Conservation (phyloP, 129 eudicot species). For the Flaveria ramosissima region DNA sequence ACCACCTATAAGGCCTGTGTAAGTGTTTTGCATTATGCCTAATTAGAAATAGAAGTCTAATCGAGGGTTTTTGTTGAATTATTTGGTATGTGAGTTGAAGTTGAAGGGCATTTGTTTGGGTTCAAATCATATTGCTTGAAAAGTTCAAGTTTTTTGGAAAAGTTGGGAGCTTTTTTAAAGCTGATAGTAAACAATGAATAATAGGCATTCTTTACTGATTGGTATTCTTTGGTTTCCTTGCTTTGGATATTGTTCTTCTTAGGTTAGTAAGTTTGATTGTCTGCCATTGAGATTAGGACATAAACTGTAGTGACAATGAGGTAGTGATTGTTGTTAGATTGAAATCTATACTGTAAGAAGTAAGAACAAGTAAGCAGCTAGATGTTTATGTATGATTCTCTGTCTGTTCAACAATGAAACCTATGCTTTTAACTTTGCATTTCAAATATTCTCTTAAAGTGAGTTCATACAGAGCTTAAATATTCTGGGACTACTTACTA, state of each 20-base stretch:
- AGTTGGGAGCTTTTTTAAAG: not conserved
- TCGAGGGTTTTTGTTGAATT: no score
- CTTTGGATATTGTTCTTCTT: no score
- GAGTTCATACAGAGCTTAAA: not conserved
- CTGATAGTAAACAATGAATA: not conserved
- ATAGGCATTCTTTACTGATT: not conserved
- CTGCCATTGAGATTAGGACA: not conserved
- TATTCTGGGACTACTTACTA: not conserved
- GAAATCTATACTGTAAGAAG: not conserved
- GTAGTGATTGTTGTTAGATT: constrained; percentile 6
- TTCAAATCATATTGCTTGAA: constrained; percentile 13
- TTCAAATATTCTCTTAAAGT: not conserved
- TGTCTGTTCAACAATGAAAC: not conserved
- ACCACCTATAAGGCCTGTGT: constrained; percentile 50
- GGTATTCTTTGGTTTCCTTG: not conserved
- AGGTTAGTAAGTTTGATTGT: no score
- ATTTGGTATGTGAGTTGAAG: not conserved
- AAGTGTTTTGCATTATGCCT: constrained; percentile 35
- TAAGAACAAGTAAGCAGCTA: constrained; percentile 4
- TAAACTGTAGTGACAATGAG: not conserved
- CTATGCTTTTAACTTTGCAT: constrained; percentile 11
- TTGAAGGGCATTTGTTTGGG: constrained; percentile 16
- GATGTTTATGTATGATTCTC: not conserved
- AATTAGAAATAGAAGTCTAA: not conserved
- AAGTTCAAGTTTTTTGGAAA: not conserved